Conservation (phyloP, 129 eudicot genomes). For the Flaveria trinervia region DNA sequence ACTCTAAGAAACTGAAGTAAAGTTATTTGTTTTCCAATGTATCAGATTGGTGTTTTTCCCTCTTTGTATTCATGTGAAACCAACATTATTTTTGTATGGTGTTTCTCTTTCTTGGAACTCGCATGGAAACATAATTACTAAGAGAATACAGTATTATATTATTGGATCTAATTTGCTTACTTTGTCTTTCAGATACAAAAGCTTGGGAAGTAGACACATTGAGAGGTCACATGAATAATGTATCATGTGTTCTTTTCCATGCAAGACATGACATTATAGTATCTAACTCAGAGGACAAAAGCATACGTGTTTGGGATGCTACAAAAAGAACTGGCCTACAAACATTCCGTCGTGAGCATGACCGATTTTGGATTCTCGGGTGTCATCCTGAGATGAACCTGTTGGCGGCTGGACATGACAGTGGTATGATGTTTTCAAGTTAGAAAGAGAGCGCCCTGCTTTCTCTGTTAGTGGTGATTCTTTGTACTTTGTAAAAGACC, state of each 20-base stretch:
- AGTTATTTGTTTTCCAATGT: too few relatives aligned
- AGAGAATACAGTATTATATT: too few relatives aligned
- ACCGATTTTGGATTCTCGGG: conserved; percentile 65
- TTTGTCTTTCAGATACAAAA: conserved; percentile 52
- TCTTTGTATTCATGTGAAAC: too few relatives aligned
- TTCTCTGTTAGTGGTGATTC: conserved; percentile 53
- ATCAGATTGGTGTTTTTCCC: too few relatives aligned
- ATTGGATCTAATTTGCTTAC: not conserved
- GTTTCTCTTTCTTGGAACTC: too few relatives aligned
- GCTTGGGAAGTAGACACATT: conserved; percentile 82
- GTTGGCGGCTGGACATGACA: conserved; percentile 70
- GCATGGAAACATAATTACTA: too few relatives aligned
- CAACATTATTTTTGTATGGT: too few relatives aligned
- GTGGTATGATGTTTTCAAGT: conserved; percentile 70
- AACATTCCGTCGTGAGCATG: conserved; percentile 68
- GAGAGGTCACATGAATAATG: conserved; percentile 75
- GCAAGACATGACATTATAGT: conserved; percentile 62
- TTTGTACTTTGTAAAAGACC: conserved; percentile 54
- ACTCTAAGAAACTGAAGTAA: too few relatives aligned
- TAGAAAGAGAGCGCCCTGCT: conserved; percentile 71
- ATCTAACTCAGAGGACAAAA: conserved; percentile 70
- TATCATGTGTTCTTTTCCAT: conserved; percentile 63
- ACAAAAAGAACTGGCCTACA: conserved; percentile 70
- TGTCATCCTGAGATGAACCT: conserved; percentile 73
- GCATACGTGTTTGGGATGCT: conserved; percentile 73